Percentiles rank a stretch among this genome's conserved stretches.
These are phyloP conservation scores for Flammula alnicola DNA, from an alignment of 1,284 basidiomycete genomes.

Conservation along the genomic window DNA sequence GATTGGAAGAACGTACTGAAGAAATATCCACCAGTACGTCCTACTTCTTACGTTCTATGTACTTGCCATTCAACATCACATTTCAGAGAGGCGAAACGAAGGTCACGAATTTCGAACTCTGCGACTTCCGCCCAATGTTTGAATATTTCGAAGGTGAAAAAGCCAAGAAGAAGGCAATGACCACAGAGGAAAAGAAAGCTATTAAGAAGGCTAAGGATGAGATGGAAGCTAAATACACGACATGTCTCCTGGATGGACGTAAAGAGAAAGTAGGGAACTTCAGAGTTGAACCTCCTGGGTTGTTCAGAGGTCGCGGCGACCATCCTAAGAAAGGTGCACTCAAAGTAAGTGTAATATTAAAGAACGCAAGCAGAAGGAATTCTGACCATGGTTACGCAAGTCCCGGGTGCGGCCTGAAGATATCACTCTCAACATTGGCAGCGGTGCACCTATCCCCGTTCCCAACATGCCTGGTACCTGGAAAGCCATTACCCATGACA, in stretches of 20 bases:
- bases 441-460: slow-evolving; percentile 72
- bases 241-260: slow-evolving; percentile 90
- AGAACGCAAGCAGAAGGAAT: slow-evolving; percentile 1
- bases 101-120: slow-evolving; percentile 80
- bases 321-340: slow-evolving; percentile 97
- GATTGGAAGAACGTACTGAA: slow-evolving; percentile 86
- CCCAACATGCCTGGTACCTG: slow-evolving; percentile 89
- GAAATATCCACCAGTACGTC: slow-evolving; percentile 84
- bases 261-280: slow-evolving; percentile 99
- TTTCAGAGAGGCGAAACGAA: slow-evolving; percentile 71
- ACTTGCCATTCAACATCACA: slow-evolving; percentile 12
- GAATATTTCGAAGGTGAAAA: slow-evolving; percentile 93
- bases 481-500: slow-evolving; percentile 87
- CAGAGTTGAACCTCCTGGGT: slow-evolving; percentile 95
- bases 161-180: slow-evolving; percentile 90
- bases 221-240: slow-evolving; percentile 84
- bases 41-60: slow-evolving; percentile 6
- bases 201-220: slow-evolving; percentile 86
- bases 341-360: slow-evolving; percentile 76
- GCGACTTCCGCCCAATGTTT: slow-evolving; percentile 96
- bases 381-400: slow-evolving; percentile 43
- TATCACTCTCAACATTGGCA: slow-evolving; percentile 92
- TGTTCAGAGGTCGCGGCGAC: slow-evolving; percentile 97
- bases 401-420: slow-evolving; percentile 89
- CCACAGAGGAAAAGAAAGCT: slow-evolving; percentile 87